Base-by-base conservation (phyloP, 805 yeast genomes). In the Wickerhamia fluorescens region DNA sequence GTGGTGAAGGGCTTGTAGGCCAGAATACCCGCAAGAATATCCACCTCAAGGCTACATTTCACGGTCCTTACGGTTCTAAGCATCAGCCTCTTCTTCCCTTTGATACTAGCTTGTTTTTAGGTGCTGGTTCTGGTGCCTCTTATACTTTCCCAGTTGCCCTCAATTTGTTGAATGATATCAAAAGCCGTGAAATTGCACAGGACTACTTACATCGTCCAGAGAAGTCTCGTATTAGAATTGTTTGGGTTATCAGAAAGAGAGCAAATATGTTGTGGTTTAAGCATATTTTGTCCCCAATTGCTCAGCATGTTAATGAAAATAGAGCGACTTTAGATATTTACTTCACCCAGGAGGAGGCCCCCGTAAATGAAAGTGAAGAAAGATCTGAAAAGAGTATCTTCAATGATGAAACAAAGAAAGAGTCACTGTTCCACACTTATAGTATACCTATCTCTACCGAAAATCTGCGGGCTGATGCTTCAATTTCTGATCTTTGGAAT, bases 1-100 rank as follows among this genome's bases (percentile, higher is more conserved):
- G n/a, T 25, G n/a, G 5, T n/a, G 13, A 17, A 5, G 17, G 13
- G 18, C 16, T 8, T 6, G 11, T 7, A 22, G 24, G 7, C 11
- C 12, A 8, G 20, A 19, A 8, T n/a, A 11, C 13, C 14, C 4
- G 23, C 11, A 14, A 14, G 8, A 27, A 39, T 6, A 30, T 42
- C 18, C 40, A 44, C 10, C 27, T 66, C 33, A 62, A 59, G 21
- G 68, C 62, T 0, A 29, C 50, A 4, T 48, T 68, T 23, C 53
- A 53, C 18, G 76, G 76, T 1, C 75, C 76, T 0, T 61, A 53
- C 35, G 73, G 74, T 0, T 70, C 62, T 3, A 43, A 47, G 13
- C 50, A 51, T 23, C 69, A 68, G 30, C 60, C 67, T 4, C 47
- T 67, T 18, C 41, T 52, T 7, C 49, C 58, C 6, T 71, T 70